Evolutionary conservation across 495 filamentous ascomycete species (phyloP), one percentile per base, ranked within the genome.

Genomic region (Penicillium cataractarum): DNA sequence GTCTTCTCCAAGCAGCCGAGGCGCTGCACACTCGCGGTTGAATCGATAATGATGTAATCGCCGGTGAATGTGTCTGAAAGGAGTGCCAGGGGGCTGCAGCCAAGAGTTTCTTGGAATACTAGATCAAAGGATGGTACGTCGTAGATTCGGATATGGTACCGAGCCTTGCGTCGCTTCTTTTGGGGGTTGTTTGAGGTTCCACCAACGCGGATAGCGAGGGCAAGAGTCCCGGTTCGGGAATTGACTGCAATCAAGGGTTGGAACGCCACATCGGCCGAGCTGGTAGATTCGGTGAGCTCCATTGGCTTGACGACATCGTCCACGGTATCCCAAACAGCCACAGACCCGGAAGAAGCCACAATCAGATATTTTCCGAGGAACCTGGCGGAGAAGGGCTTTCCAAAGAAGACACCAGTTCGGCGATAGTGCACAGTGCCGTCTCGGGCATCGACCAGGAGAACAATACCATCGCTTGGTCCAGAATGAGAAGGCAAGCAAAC

Each of bases 21-120:
- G 86, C 88, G 68, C 44, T 72, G 70, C 37, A 82, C 68, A 58
- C 63, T 72, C 46, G 71, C 75, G 15, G 68, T 61, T 8, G 66
- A 48, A 66, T 80, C 79, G 17, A 90, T 68, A 33, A 85, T 67
- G 24, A 90, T 67, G 64, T 86, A 91, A 19, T 87, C 87, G 29
- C 83, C 79, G 1, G 87, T 86, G 27, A 72, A 72, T 52, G 62
- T 48, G 64, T 75, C 74, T 0, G 77, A 74, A n/a, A 79, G 72
- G 32, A 82, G 62, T 9, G 71, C 69, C 48, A 79, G 63, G 19
- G 77, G 77, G 24, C 55, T 60, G 50, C 64, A 71, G 15, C 58
- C 42, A 0, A 79, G 53, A 10, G 51, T 60, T 39, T 65, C 65
- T 64, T 75, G 70, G 60, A 71, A 74, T 19, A 75, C 58, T 13